phyloP scores from a whole-genome alignment of 352 stramenopile genomes.

The Thalassiosira mediterranea region DNA sequence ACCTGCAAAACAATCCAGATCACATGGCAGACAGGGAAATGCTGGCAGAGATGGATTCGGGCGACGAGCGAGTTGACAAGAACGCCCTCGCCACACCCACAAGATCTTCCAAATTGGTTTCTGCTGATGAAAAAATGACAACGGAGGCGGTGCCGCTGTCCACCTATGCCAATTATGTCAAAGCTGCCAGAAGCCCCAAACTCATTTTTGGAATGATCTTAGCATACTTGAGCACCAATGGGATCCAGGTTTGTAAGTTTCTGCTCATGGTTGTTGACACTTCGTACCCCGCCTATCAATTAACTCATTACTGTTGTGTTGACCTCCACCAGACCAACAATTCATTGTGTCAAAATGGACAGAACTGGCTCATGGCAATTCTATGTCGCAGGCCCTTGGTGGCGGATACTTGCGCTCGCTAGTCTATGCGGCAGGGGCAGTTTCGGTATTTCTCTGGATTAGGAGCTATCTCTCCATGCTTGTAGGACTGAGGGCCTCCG shows the following conservation, averaged over 20 bases:
- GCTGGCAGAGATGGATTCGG: too few relatives aligned
- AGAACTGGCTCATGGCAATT: constrained; percentile 45
- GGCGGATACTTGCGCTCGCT: constrained; percentile 60
- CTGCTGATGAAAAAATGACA: constrained; percentile 74
- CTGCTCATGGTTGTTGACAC: too few relatives aligned
- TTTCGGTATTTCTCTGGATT: constrained; percentile 70
- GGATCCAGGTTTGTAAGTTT: constrained; percentile 50
- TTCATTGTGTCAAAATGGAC: constrained; percentile 77
- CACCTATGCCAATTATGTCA: constrained; percentile 77
- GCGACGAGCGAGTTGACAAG: too few relatives aligned
- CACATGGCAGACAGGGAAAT: too few relatives aligned
- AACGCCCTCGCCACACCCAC: too few relatives aligned
- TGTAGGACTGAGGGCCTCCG: constrained; percentile 65
- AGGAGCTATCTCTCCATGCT: constrained; percentile 72
- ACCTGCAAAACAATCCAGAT: too few relatives aligned
- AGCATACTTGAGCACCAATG: constrained; percentile 67
- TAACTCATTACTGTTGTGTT: too few relatives aligned
- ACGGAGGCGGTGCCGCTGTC: constrained; percentile 62
- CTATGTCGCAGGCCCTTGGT: constrained; percentile 51
- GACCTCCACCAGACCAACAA: constrained; percentile 76
- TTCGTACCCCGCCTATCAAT: too few relatives aligned
- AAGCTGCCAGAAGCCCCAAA: constrained; percentile 64
- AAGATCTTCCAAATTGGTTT: too few relatives aligned
- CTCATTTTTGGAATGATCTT: constrained; percentile 59
- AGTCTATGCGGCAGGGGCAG: constrained; percentile 58